Evolutionary conservation across 306 rosid species (phyloP), one percentile per base, ranked within the genome.

Genomic region (Acacia acuminata): DNA sequence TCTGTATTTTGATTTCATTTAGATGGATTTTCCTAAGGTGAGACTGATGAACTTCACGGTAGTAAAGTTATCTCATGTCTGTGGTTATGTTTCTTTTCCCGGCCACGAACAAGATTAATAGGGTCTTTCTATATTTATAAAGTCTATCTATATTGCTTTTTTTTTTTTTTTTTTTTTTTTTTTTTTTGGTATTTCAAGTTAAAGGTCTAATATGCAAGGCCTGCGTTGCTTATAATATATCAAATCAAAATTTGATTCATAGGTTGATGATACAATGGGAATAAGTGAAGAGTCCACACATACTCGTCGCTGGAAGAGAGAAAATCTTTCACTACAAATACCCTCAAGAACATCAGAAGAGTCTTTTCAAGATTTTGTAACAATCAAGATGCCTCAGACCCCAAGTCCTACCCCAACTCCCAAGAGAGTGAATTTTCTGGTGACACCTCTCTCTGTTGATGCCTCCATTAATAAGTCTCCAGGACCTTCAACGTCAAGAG

Each of bases 371-470:
- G 96, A 94, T 77, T 92, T 86, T 78, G 93, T 96, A 44, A 84
- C 81, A 10, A 85, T 92, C 75, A 93, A 89, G 87, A 88, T 94
- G 84, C 94, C 98, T 20, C 81, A 84, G 44, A 91, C 97, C 32
- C 91, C 97, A 58, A 94, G 92, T 88, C 94, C 96, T 2, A 88
- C 96, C 61, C 97, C 96, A 20, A 96, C 98, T 73, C 96, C 98
- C 11, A 94, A 89, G 88, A 92, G 89, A 91, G 98, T 96, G 76
- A 96, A 93, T 85, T 96, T 96, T 82, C 85, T 87, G 34, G 76
- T 91, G 20, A 79, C 91, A 72, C 84, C 93, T 34, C 90, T 81
- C 75, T 86, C 92, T 19, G 81, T 84, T 13, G 94, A 87, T 69
- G 84, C 88, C 63, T 88, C 87, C 36, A 38, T 58, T 58, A 74